phyloP scores from a whole-genome alignment of 225 moss, liverwort and hornwort genomes.

The Neckera pumila region DNA sequence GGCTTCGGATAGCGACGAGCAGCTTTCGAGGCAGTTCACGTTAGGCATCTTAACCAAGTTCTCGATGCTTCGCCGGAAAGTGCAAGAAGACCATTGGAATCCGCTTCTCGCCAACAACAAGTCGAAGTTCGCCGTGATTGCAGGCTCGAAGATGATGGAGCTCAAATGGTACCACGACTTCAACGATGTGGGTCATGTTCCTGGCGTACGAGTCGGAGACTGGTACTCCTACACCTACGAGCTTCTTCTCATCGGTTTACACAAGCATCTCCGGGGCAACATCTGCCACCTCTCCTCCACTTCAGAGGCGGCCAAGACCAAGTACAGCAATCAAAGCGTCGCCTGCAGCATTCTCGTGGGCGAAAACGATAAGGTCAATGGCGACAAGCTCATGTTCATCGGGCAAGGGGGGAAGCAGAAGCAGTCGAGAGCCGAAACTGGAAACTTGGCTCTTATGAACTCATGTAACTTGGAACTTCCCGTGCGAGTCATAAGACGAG shows the following conservation, averaged over 20 bases:
- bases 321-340: constrained; percentile 18
- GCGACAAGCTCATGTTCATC: constrained; percentile 18
- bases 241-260: constrained; percentile 31
- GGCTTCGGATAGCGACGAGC: constrained; percentile 9
- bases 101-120: not conserved
- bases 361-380: constrained; percentile 6
- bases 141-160: constrained; percentile 15
- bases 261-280: constrained; percentile 36
- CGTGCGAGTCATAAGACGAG: constrained; percentile 30
- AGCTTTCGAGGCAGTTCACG: constrained; percentile 9
- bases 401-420: constrained; percentile 28
- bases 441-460: constrained; percentile 34
- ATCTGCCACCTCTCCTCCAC: constrained; percentile 22
- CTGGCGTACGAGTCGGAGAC: constrained; percentile 23
- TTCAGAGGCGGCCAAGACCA: not conserved
- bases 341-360: constrained; percentile 19
- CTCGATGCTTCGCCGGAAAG: constrained; percentile 7
- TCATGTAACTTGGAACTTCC: constrained; percentile 14
- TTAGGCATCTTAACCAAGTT: constrained; percentile 17
- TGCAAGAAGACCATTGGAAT: constrained; percentile 6
- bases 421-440: constrained; percentile 20
- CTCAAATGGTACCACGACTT: constrained; percentile 9
- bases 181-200: constrained; percentile 22
- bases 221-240: constrained; percentile 31
- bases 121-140: constrained; percentile 13